Evolutionary conservation across 345 rosid genomes (phyloP).

Genomic region (Gossypium longicalyx): DNA sequence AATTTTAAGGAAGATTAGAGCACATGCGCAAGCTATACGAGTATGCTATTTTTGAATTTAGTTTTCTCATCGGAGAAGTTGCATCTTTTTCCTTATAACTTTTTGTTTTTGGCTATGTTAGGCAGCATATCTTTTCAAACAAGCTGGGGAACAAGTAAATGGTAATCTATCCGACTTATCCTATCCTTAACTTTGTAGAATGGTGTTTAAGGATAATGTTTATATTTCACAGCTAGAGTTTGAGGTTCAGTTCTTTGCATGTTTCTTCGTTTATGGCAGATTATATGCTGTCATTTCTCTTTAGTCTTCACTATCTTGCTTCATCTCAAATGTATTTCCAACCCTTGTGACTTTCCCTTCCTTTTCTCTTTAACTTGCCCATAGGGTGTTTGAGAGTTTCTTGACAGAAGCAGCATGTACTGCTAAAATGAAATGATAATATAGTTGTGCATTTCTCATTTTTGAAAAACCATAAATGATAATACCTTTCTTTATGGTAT

Average conservation of each 20-base stretch:
- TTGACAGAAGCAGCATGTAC: not conserved
- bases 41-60: conserved; percentile 32
- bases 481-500: no score
- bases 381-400: not conserved
- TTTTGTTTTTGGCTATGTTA: conserved; percentile 23
- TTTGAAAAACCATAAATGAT: not conserved
- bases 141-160: conserved; percentile 44
- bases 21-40: conserved; percentile 83
- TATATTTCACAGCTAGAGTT: not conserved
- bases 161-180: conserved; percentile 38
- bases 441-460: not conserved
- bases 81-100: conserved; percentile 8
- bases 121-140: conserved; percentile 90
- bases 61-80: not conserved
- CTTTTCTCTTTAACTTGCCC: not conserved
- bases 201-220: not conserved
- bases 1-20: conserved; percentile 65
- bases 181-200: not conserved
- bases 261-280: not conserved
- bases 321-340: not conserved
- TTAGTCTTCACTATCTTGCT: not conserved
- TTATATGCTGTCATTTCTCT: not conserved
- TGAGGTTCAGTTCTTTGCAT: not conserved
- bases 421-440: not conserved
- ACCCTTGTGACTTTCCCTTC: not conserved